Conservation (phyloP, 2,329 filamentous ascomycete genomes). For the Apiospora arundinis region DNA sequence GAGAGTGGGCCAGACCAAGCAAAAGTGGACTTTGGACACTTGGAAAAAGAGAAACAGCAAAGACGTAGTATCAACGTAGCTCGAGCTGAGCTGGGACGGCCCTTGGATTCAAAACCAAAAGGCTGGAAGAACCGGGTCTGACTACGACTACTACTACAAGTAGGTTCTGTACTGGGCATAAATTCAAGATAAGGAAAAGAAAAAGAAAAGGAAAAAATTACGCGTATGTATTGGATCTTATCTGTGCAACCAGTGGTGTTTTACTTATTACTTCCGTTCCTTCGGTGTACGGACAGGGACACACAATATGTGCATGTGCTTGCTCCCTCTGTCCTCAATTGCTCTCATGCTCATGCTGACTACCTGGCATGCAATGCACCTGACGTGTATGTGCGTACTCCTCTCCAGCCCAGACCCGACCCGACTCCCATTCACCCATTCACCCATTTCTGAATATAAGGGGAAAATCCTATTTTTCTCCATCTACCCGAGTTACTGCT, state of each 20-base stretch:
- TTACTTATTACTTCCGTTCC: too few relatives aligned
- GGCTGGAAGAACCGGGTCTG: conserved; percentile 14
- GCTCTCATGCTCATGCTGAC: too few relatives aligned
- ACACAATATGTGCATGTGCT: too few relatives aligned
- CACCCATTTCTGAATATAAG: neutral
- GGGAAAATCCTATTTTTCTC: neutral
- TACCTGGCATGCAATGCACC: too few relatives aligned
- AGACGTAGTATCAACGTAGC: conserved; percentile 3
- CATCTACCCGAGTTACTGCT: neutral
- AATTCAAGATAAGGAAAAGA: neutral
- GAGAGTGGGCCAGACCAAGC: neutral
- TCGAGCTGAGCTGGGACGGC: conserved; percentile 16
- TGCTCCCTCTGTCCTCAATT: too few relatives aligned
- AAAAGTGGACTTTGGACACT: conserved; percentile 5
- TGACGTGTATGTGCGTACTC: neutral
- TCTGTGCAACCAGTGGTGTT: neutral
- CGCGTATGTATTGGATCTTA: neutral
- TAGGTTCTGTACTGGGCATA: too few relatives aligned
- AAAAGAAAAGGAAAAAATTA: neutral
- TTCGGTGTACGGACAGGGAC: too few relatives aligned
- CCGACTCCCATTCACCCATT: neutral
- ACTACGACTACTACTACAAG: too few relatives aligned
- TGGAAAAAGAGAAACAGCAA: neutral
- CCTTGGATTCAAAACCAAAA: neutral
- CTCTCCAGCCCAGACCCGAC: neutral